Evolutionary conservation across 2,329 filamentous ascomycete genomes (phyloP), one percentile per base, ranked within the genome.

Genomic region (Ophiostoma montium): DNA sequence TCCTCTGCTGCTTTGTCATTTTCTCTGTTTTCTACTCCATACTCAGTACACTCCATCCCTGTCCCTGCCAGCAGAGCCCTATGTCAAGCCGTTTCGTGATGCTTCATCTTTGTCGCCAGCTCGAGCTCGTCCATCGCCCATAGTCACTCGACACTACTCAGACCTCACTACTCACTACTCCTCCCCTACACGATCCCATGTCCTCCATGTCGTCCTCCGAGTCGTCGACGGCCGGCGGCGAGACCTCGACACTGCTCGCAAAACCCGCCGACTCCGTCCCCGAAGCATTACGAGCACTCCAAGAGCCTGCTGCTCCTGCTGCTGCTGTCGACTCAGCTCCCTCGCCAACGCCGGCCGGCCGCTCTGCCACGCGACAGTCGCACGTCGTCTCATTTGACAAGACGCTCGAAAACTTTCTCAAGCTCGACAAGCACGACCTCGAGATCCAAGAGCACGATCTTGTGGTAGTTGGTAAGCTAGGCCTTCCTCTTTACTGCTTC

Each of bases 371-470:
- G 31, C 50, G 52, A 10, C 49, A 53, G 35, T 53, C 52, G 16
- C 48, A 50, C 31, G 51, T 48, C 13, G 55, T 57, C 21, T 56
- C 55, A 5, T 57, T 57, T 32, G 55, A 57, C 47, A 57, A 56
- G 53, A 55, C 49, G 5, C 44, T 57, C 16, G 52, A 55, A 31
- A 54, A 57, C 46, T 47, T 50, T 15, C 45, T 57, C 42, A 56
- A 56, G 53, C 53, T 57, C n/a, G 48, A 52, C 18, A 50, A 42
- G 12, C 50, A 55, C 48, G 55, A 57, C 46, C 50, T 57, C 19
- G 52, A 55, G n/a, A 55, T 57, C 31, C 49, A 52, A 11, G 52
- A 52, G 9, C 50, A 48, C 12, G 35, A 33, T 16, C 50, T 57
- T 5, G n/a, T 55, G 18, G 46, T 57, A 2, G 36, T 52, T 27